phyloP scores from a whole-genome alignment of 129 eudicot species.

The Oenanthe sinensis region DNA sequence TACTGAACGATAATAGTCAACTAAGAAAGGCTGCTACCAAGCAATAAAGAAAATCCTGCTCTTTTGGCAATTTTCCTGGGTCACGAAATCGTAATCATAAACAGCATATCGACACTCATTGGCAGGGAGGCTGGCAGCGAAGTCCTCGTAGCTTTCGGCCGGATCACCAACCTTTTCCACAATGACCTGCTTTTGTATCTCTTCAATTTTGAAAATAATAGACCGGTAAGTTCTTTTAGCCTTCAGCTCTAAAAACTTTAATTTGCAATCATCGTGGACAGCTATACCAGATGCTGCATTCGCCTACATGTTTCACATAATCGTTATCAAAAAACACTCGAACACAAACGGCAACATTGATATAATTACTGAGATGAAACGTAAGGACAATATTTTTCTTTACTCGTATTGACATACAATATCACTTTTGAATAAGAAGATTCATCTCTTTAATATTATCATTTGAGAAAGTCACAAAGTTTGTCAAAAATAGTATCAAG shows the following conservation, averaged over 20 bases:
- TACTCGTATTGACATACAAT: background rate
- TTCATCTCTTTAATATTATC: background rate
- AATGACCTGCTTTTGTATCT: slow-evolving; percentile 1
- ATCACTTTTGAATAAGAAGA: background rate
- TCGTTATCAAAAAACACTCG: background rate
- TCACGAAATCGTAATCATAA: slow-evolving; percentile 2
- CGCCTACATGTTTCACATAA: background rate
- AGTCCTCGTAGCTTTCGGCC: background rate
- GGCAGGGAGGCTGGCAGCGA: background rate
- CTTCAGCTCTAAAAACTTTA: background rate
- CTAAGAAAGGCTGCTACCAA: background rate
- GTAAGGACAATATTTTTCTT: background rate
- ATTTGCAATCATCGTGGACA: background rate
- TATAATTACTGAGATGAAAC: background rate
- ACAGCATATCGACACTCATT: slow-evolving; percentile 1
- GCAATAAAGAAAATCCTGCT: slow-evolving; percentile 4
- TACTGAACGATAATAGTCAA: background rate
- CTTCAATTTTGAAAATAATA: background rate
- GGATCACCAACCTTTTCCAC: slow-evolving; percentile 4
- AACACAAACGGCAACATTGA: background rate
- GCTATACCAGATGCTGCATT: slow-evolving; percentile 6
- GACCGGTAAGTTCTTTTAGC: slow-evolving; percentile 2
- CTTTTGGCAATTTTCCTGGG: slow-evolving; percentile 6
- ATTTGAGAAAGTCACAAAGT: too few species aligned
- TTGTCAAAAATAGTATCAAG: too few species aligned